Base-by-base conservation (phyloP, 2,329 filamentous ascomycete genomes). In the Cladosporium oxysporum region DNA sequence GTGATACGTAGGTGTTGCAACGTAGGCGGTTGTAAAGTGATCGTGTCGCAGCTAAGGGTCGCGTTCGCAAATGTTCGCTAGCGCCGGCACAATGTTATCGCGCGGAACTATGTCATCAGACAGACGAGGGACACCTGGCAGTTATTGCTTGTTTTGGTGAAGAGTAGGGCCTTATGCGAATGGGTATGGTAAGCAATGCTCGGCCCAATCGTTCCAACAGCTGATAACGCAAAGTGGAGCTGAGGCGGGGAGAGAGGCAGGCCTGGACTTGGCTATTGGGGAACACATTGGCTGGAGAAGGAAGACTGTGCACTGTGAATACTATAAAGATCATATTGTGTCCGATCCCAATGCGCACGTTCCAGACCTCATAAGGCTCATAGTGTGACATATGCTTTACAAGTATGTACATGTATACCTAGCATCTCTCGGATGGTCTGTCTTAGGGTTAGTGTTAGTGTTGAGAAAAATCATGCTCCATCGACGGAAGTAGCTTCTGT, bases 111-210 rank as follows among this genome's bases (percentile, higher is more conserved):
- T 55, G 52, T 55, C 52, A 12, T 31, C 28, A 31, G 14, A 5
- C 12, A 21, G 28, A 33, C 52, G 52, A 33, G 52, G 31, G 52
- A 55, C 52, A 55, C 52, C 52, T 55, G 52, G 52, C 52, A 33
- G n/a, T 29, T 31, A 55, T 55, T 55, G 52, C 52, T 55, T 55
- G 26, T 21, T 55, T 31, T 29, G 31, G 52, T 55, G 18, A 33
- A 55, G 52, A 55, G 29, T n/a, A 5, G 52, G 33, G 52, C 52
- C 52, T 33, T 55, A 33, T 55, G 28, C 52, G 52, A 55, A 55
- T 55, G 31, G 52, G 52, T 55, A 14, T 55, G 52, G 52, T 55
- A 55, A 55, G 52, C 52, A 55, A 33, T 55, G 52, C 52, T 55
- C 50, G 28, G 52, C 52, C 52, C 52, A 31, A 55, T 55, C 29